Evolutionary conservation across 75 land plant genomes (phyloP).

Genomic region (Cunninghamia lanceolata): DNA sequence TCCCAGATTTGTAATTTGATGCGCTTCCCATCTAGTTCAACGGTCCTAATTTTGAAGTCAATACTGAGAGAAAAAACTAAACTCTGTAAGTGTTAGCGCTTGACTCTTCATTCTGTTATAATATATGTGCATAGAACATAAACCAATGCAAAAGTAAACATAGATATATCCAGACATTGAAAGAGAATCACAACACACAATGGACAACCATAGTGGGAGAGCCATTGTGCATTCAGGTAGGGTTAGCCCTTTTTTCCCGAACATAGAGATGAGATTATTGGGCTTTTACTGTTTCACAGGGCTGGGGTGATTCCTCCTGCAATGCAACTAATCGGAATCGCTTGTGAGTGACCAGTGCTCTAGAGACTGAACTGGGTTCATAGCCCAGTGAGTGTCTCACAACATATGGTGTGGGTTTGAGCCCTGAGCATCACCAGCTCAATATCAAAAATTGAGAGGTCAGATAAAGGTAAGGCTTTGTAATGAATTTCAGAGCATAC

Average conservation of each 20-base stretch:
- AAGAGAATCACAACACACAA: background rate
- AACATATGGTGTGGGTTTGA: no score
- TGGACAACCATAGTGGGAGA: background rate
- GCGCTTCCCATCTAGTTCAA: constrained; percentile 65
- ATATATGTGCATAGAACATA: background rate
- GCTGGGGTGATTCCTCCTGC: background rate
- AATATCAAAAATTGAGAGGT: background rate
- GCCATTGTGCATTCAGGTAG: background rate
- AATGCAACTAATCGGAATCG: background rate
- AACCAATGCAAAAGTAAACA: background rate
- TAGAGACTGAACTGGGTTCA: no score
- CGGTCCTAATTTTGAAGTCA: constrained; percentile 54
- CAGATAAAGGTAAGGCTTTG: background rate
- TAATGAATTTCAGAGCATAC: background rate
- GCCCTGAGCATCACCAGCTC: background rate
- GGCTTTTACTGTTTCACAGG: background rate
- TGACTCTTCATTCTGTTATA: background rate
- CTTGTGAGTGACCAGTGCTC: background rate
- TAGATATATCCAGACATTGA: background rate
- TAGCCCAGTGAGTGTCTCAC: no score
- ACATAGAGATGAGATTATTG: background rate
- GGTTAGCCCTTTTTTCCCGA: background rate
- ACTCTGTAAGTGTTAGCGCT: background rate
- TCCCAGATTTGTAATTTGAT: constrained; percentile 68
- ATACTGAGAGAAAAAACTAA: constrained; percentile 27